phyloP scores from a whole-genome alignment of 1,284 basidiomycete species.

The Cryptococcus jaspeensis region DNA sequence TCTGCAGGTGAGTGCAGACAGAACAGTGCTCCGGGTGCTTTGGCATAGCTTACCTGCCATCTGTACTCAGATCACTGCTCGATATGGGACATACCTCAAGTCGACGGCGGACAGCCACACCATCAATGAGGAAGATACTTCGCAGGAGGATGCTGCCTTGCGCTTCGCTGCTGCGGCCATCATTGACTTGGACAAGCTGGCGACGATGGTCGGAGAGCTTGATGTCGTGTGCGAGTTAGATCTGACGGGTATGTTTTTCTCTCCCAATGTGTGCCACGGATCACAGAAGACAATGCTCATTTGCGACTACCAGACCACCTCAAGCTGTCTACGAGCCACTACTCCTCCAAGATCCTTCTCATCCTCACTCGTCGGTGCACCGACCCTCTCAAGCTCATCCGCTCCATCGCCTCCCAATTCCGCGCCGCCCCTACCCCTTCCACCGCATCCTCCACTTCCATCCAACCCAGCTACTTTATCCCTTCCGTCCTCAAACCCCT shows the following conservation, averaged over 20 bases:
- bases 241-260: conserved; percentile 17
- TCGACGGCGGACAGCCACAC: conserved; percentile 30
- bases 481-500: conserved; percentile 75
- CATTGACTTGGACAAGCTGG: conserved; percentile 34
- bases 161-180: conserved; percentile 34
- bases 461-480: conserved; percentile 74
- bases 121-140: conserved; percentile 30
- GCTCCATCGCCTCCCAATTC: conserved; percentile 82
- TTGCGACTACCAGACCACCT: conserved; percentile 16
- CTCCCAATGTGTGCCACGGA: not conserved
- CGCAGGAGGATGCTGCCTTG: conserved; percentile 31
- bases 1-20: conserved; percentile 63
- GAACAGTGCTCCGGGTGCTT: not conserved
- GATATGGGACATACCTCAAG: conserved; percentile 73
- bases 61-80: conserved; percentile 66
- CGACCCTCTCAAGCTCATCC: conserved; percentile 80
- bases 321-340: conserved; percentile 17
- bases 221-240: conserved; percentile 14
- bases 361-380: conserved; percentile 75
- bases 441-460: conserved; percentile 43
- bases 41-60: not conserved
- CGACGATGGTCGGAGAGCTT: conserved; percentile 16
- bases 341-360: conserved; percentile 64
- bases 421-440: conserved; percentile 53
- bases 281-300: no score